Conservation (phyloP, 2,329 filamentous ascomycete species). For the Aspergillus udagawae region DNA sequence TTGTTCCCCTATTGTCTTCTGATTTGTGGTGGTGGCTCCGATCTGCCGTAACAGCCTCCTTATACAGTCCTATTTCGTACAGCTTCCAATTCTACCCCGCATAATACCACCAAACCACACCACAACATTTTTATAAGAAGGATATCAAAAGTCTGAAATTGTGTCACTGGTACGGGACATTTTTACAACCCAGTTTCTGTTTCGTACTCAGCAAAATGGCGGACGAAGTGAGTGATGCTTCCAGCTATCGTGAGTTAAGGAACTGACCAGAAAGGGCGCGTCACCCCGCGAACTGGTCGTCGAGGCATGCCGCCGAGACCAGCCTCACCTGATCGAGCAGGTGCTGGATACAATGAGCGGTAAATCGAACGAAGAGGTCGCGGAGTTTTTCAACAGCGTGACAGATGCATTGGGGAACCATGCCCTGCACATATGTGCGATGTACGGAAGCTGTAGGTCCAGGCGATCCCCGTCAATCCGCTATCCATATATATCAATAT, state of each 20-base stretch:
- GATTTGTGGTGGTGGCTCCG: neutral
- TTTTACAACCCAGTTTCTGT: neutral
- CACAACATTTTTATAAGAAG: neutral
- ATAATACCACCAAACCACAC: neutral
- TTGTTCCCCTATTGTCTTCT: neutral
- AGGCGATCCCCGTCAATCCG: neutral
- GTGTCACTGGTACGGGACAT: neutral
- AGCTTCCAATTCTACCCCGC: neutral
- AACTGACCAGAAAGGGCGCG: constrained; percentile 61
- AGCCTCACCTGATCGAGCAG: constrained; percentile 76
- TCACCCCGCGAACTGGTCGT: constrained; percentile 80
- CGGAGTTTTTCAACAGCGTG: constrained; percentile 77
- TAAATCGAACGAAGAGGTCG: constrained; percentile 60
- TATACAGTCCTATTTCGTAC: neutral
- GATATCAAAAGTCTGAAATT: constrained; percentile 14
- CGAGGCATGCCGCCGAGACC: constrained; percentile 91
- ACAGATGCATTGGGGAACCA: constrained; percentile 83
- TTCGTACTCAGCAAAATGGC: constrained; percentile 30
- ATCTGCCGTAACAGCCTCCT: neutral
- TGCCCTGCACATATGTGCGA: constrained; percentile 83
- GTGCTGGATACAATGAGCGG: constrained; percentile 60
- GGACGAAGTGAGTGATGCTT: constrained; percentile 36
- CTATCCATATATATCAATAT: neutral
- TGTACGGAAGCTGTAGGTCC: constrained; percentile 74
- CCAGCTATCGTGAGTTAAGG: neutral